phyloP scores from a whole-genome alignment of 805 yeast genomes.

The Candida maltosa region DNA sequence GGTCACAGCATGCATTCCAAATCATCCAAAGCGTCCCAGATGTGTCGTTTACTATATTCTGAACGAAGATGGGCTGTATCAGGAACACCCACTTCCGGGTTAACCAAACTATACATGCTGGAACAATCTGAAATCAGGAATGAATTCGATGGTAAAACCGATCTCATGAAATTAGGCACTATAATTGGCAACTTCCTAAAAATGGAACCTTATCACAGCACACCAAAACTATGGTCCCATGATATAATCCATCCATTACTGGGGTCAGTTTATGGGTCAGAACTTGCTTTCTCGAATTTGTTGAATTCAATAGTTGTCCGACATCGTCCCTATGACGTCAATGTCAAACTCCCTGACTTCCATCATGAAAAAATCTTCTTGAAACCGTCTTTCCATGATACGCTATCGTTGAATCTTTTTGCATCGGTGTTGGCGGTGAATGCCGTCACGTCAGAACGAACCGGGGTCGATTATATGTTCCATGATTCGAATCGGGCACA shows the following conservation, averaged over 20 bases:
- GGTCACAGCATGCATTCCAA: constrained; percentile 64
- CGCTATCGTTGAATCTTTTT: constrained; percentile 58
- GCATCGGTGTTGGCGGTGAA: constrained; percentile 67
- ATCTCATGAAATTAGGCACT: constrained; percentile 50
- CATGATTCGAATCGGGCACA: constrained; percentile 55
- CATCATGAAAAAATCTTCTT: constrained; percentile 57
- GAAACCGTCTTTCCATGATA: constrained; percentile 63
- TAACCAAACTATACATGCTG: constrained; percentile 54
- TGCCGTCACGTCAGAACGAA: constrained; percentile 70
- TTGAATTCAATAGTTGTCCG: constrained; percentile 51
- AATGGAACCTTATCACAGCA: constrained; percentile 55
- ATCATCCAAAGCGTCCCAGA: constrained; percentile 44
- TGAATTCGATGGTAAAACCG: constrained; percentile 50
- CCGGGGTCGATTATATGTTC: constrained; percentile 69
- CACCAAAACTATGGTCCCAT: constrained; percentile 45
- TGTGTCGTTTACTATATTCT: constrained; percentile 47
- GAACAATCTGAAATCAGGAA: constrained; percentile 39
- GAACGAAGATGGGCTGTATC: constrained; percentile 75
- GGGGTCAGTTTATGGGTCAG: constrained; percentile 36
- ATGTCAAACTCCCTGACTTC: constrained; percentile 55
- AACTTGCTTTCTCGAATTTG: constrained; percentile 36
- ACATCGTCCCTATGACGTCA: constrained; percentile 55
- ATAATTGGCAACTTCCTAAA: constrained; percentile 52
- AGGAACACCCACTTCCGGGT: constrained; percentile 74
- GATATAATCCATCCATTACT: constrained; percentile 48